These are phyloP conservation scores for Phanerodontia chrysosporium DNA, from an alignment of 768 basidiomycete genomes.

Conservation along the genomic window DNA sequence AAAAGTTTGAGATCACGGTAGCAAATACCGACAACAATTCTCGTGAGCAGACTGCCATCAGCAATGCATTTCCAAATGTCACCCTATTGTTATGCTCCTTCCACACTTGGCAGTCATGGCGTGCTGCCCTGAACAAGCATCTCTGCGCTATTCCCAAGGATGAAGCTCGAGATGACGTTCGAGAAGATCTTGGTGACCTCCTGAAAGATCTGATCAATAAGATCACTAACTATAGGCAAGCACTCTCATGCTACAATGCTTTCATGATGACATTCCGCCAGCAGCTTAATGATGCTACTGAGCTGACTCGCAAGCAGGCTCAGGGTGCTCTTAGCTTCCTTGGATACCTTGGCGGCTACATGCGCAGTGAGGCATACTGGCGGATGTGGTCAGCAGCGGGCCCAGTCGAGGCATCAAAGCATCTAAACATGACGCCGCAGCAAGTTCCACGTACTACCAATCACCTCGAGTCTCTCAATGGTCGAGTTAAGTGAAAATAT, in stretches of 20 bases:
- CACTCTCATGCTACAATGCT: too few relatives aligned
- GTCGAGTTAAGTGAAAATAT: slow-evolving; percentile 26
- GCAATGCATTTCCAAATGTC: slow-evolving; percentile 6
- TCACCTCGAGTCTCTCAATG: slow-evolving; percentile 33
- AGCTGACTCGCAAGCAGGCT: neutral
- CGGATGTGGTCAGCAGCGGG: slow-evolving; percentile 28
- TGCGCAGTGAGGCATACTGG: slow-evolving; percentile 16
- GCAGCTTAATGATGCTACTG: too few relatives aligned
- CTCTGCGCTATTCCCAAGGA: slow-evolving; percentile 21
- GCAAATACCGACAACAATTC: slow-evolving; percentile 29
- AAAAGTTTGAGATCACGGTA: slow-evolving; percentile 18
- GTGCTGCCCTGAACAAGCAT: slow-evolving; percentile 25
- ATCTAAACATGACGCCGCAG: slow-evolving; percentile 19
- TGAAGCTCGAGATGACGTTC: too few relatives aligned
- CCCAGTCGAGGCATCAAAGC: slow-evolving; percentile 20
- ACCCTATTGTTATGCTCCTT: slow-evolving; percentile 32
- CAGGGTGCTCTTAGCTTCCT: neutral
- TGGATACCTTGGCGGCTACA: neutral
- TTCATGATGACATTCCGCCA: neutral
- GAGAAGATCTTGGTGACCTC: too few relatives aligned
- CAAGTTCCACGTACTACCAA: slow-evolving; percentile 30
- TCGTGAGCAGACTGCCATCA: slow-evolving; percentile 22
- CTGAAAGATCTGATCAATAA: too few relatives aligned
- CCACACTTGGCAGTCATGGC: slow-evolving; percentile 32
- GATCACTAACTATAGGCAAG: too few relatives aligned